Base-by-base conservation (phyloP, 2,329 filamentous ascomycete genomes). In the Colletotrichum agaves region DNA sequence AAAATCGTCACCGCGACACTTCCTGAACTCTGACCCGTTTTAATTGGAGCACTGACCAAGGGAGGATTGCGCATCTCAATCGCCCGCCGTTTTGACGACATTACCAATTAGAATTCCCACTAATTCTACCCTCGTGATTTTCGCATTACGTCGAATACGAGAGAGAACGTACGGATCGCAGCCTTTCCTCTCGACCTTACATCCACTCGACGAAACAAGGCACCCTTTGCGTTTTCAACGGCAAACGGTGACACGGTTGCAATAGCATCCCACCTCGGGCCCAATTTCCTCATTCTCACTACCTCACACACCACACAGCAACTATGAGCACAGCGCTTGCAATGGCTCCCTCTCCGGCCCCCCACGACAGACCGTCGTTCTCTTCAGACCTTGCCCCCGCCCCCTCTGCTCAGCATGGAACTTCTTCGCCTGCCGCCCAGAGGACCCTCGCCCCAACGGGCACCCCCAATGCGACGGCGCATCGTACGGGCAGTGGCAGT, bases 301-400 rank as follows among this genome's bases (percentile, higher is more conserved):
- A 62, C 52, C 47, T 62, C 41, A 19, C 49, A 39, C 17, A 46
- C 39, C 3, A 52, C 41, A 60, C 35, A 64, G 70, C 65, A 66
- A 89, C 74, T 77, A 91, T 91, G 88, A 90, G 88, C 82, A 84
- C 88, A 77, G 88, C 87, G 79, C 86, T 90, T 77, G 87, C 88
- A 75, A 90, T 90, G 88, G 88, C 87, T 76, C 88, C 88, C 72
- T 90, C 88, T 77, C 88, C 88, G 75, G 88, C 88, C 80, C 88
- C 88, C 72, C 88, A 90, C 78, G 88, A 90, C 77, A 83, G 88
- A 77, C 81, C 86, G 67, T 82, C 84, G n/a, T 87, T 86, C 73
- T 79, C 84, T 74, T 82, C 84, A 71, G 86, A 85, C 72, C 78
- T 84, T 70, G 80, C 81, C 71, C 79, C 81, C 63, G 72, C 75